Evolutionary conservation across 495 filamentous ascomycete genomes (phyloP).

Genomic region (Xylaria bambusicola): DNA sequence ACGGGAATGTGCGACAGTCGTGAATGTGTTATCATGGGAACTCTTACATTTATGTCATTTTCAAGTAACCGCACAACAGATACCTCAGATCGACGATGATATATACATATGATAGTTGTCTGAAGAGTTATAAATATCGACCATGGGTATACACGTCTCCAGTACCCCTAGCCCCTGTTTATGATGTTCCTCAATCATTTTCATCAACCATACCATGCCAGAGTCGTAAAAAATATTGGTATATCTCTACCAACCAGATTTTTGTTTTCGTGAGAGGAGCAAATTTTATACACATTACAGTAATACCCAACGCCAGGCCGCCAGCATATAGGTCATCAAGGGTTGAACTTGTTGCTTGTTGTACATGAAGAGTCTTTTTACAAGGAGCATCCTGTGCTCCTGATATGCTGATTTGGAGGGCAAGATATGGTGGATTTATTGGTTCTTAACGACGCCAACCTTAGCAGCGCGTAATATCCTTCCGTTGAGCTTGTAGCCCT

Average conservation of each 20-base stretch:
- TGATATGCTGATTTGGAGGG: background rate
- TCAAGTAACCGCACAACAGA: background rate
- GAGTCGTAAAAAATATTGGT: slow-evolving; percentile 19
- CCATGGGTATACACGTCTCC: slow-evolving; percentile 13
- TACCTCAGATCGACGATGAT: background rate
- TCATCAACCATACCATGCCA: slow-evolving; percentile 5
- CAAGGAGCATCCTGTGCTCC: slow-evolving; percentile 19
- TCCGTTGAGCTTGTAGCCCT: slow-evolving; percentile 91
- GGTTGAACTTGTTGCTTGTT: slow-evolving; percentile 21
- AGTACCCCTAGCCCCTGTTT: slow-evolving; percentile 17
- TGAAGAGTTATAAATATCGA: slow-evolving; percentile 7
- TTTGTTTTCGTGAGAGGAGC: slow-evolving; percentile 52
- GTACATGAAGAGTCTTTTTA: slow-evolving; percentile 30
- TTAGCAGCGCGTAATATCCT: slow-evolving; percentile 87
- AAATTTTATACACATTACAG: slow-evolving; percentile 46
- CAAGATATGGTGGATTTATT: slow-evolving; percentile 31
- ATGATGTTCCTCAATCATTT: slow-evolving; percentile 18
- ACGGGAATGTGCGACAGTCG: too few relatives aligned
- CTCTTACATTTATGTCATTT: too few relatives aligned
- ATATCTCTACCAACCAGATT: slow-evolving; percentile 25
- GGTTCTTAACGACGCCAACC: slow-evolving; percentile 82
- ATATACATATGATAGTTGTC: slow-evolving; percentile 22
- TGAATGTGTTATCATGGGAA: too few relatives aligned
- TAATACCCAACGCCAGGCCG: slow-evolving; percentile 30
- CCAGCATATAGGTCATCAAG: slow-evolving; percentile 26